Evolutionary conservation across 1,284 basidiomycete genomes (phyloP), one percentile per base, ranked within the genome.

Genomic region (Malassezia slooffiae): DNA sequence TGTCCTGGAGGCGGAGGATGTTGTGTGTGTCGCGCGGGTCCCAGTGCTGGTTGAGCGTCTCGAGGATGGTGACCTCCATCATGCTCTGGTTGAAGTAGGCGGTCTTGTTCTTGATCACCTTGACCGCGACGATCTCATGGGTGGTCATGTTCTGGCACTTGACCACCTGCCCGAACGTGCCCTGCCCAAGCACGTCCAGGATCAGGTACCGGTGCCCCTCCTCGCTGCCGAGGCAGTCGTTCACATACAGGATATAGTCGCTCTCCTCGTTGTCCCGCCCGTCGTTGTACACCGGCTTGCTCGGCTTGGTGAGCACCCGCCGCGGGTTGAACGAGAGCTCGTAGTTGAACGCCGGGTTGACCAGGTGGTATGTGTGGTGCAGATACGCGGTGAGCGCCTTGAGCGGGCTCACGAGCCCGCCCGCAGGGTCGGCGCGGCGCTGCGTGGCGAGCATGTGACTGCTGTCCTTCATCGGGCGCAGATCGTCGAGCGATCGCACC

Each of bases 111-210:
- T 97, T 97, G 64, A 97, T 89, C 13, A 97, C 93, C 72, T 97
- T 97, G 52, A 97, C 91, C 12, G 93, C 93, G 32, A 93, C 87
- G 40, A 97, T 86, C 70, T 95, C 90, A 71, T 96, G 89, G 28
- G 86, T 96, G 72, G 90, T 86, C 83, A 96, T 91, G 70, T 99
- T 95, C 71, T 96, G 93, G 70, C 93, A 97, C 71, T 99, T 97
- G 68, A 97, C 93, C 21, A 99, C 91, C 71, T 99, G 91, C 2
- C 93, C 91, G 61, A 99, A 99, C 3, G 91, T 97, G 26, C 91
- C 91, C 71, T 97, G 91, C 12, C 91, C 91, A 24, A 99, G 79
- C 43, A 97, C 86, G 71, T 97, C 93, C 36, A 99, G 79, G 64
- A 99, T 97, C 58, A 97, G 76, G 70, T 96, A 97, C 69, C 87